Evolutionary conservation across 495 filamentous ascomycete species (phyloP), one percentile per base, ranked within the genome.

Genomic region (Apodospora peruviana): DNA sequence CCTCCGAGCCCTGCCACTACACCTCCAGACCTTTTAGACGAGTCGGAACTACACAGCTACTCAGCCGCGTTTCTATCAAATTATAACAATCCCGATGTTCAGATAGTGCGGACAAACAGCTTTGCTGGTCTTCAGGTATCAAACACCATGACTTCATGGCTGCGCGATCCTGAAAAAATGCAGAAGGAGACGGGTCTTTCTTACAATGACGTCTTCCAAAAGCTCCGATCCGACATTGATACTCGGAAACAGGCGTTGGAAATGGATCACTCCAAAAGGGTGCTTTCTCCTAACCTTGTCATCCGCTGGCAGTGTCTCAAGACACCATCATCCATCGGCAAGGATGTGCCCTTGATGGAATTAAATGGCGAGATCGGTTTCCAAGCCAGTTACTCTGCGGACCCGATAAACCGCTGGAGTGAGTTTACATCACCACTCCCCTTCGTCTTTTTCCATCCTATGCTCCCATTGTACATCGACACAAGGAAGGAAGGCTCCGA

Each of bases 391-490:
- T 96, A 96, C 59, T 86, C 79, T 48, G 68, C 77, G 7, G 83
- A 93, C 56, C 69, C 79, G 0, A 71, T 68, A 5, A 91, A 91
- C 65, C 79, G 86, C 35, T 96, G 88, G 87, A 69, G 78, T 9
- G 77, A 83, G 17, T 69, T 91, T 22, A 80, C 79, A 25, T 86
- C 89, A 60, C 90, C 93, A 4, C 82, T 90, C 29, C 87, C 87
- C 5, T 90, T 90, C 52, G 86, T 95, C 24, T 85, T 90, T 58
- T 91, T 93, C 65, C 87, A 88, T 57, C 84, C 85, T 5, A 75
- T 79, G 40, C 78, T 91, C 16, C 87, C 91, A 0, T 77, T 98
- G 12, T 95, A 90, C 69, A 90, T 98, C 52, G 93, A 98, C 64
- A 88, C 88, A 4, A 80, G 93, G 23, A 76, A 75, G 50, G 87